Conservation (phyloP, 2,329 filamentous ascomycete species). For the Lecanicillium sp. region DNA sequence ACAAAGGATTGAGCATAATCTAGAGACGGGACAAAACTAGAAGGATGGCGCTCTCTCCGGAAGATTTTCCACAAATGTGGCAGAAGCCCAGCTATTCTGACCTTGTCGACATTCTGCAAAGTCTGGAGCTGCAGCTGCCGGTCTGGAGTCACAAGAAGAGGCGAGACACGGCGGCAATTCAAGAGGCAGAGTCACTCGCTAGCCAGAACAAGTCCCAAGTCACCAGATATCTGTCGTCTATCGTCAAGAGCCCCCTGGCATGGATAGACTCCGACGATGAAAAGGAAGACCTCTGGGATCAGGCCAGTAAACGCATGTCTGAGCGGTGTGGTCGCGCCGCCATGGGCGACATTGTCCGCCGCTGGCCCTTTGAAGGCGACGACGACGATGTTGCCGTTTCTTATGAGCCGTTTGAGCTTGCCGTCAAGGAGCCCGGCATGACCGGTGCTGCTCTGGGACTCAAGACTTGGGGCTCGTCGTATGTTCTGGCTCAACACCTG, state of each 20-base stretch:
- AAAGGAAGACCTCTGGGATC: constrained; percentile 65
- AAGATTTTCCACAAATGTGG: constrained; percentile 76
- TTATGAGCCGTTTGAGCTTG: constrained; percentile 50
- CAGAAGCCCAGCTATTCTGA: constrained; percentile 59
- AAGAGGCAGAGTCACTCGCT: constrained; percentile 31
- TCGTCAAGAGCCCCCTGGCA: constrained; percentile 56
- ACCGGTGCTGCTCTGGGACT: constrained; percentile 82
- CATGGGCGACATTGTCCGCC: constrained; percentile 48
- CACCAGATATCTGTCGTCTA: constrained; percentile 57
- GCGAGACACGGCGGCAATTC: constrained; percentile 27
- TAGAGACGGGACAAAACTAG: not conserved
- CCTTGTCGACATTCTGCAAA: constrained; percentile 57
- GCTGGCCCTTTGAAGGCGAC: constrained; percentile 40
- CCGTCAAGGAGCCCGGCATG: constrained; percentile 76
- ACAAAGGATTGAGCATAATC: not conserved
- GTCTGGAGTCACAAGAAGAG: constrained; percentile 51
- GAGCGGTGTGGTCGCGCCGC: constrained; percentile 72
- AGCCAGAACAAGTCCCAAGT: constrained; percentile 40
- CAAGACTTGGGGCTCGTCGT: constrained; percentile 94
- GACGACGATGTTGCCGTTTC: constrained; percentile 7
- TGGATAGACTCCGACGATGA: constrained; percentile 63
- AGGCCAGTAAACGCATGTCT: constrained; percentile 70
- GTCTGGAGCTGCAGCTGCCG: constrained; percentile 58
- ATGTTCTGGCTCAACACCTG: constrained; percentile 71
- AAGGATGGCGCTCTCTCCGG: constrained; percentile 25